These are phyloP conservation scores for Cercospora berteroae DNA, from an alignment of 2,329 filamentous ascomycete genomes.

Conservation along the genomic window DNA sequence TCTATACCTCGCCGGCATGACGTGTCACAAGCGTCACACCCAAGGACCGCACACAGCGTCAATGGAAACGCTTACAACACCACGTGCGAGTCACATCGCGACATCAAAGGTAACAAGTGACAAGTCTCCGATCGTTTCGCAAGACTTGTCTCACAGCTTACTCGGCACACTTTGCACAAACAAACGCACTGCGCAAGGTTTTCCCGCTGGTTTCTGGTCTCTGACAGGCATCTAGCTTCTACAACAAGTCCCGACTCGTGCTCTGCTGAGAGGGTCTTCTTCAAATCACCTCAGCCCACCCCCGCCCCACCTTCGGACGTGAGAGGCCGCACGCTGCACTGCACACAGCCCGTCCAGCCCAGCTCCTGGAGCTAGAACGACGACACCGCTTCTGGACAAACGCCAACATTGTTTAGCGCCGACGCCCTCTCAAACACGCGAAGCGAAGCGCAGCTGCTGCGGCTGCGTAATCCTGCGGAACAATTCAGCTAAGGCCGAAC, in stretches of 20 bases:
- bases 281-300: not conserved
- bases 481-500: not conserved
- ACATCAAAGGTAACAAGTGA: not conserved
- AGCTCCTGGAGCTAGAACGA: not conserved
- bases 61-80: conserved; percentile 1
- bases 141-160: conserved; percentile 9
- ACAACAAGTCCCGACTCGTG: not conserved
- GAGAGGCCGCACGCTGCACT: conserved; percentile 1
- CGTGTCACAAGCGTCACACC: conserved; percentile 6
- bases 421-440: not conserved
- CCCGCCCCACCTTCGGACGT: not conserved
- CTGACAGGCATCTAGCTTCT: conserved; percentile 11
- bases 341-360: not conserved
- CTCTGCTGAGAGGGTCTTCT: not conserved
- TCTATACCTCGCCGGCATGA: conserved; percentile 10
- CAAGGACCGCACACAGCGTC: conserved; percentile 1
- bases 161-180: not conserved
- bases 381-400: not conserved
- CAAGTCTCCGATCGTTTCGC: not conserved
- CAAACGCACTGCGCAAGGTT: not conserved
- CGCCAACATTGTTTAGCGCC: not conserved
- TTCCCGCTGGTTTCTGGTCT: not conserved
- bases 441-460: not conserved
- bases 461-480: not conserved
- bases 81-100: conserved; percentile 8